A percentile compares a stretch with the other conserved stretches of the same genome.
Conservation (phyloP, 2,329 filamentous ascomycete genomes). For the Apiospora rasikravindrae region DNA sequence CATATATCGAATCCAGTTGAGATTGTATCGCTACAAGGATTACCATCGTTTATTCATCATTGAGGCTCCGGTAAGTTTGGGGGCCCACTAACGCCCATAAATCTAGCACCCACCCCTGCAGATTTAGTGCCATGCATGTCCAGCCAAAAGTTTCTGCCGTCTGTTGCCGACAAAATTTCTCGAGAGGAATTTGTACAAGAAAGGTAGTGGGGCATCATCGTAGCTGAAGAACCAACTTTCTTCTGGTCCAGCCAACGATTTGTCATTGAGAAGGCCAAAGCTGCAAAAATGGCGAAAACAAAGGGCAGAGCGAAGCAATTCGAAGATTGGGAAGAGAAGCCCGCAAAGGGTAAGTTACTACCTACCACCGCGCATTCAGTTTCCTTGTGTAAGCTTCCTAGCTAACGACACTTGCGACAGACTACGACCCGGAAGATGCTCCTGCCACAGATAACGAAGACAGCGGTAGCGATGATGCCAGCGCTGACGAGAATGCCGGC, state of each 20-base stretch:
- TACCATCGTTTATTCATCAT: background rate
- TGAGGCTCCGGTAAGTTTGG: background rate
- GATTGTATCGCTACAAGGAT: background rate
- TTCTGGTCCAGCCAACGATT: constrained; percentile 15
- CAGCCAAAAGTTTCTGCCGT: constrained; percentile 46
- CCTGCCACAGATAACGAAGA: constrained; percentile 60
- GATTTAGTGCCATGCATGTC: constrained; percentile 8
- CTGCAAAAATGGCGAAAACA: constrained; percentile 54
- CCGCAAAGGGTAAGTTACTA: constrained; percentile 60
- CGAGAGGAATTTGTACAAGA: constrained; percentile 14
- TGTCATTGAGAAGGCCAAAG: background rate
- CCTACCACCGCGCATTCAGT: background rate
- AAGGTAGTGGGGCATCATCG: constrained; percentile 10
- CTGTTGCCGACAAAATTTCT: constrained; percentile 58
- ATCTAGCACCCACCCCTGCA: background rate
- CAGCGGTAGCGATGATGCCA: constrained; percentile 56
- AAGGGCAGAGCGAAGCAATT: constrained; percentile 65
- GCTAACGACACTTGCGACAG: constrained; percentile 48
- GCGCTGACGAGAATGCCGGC: constrained; percentile 61
- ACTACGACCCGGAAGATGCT: constrained; percentile 81
- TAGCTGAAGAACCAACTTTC: background rate
- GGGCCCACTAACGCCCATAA: background rate
- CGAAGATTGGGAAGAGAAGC: constrained; percentile 65
- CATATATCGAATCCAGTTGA: background rate
- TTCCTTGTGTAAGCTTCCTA: background rate